A percentile compares a stretch with the other conserved stretches of the same genome.
These are phyloP conservation scores for Heteromeles arbutifolia DNA, from an alignment of 306 rosid species.

Conservation along the genomic window DNA sequence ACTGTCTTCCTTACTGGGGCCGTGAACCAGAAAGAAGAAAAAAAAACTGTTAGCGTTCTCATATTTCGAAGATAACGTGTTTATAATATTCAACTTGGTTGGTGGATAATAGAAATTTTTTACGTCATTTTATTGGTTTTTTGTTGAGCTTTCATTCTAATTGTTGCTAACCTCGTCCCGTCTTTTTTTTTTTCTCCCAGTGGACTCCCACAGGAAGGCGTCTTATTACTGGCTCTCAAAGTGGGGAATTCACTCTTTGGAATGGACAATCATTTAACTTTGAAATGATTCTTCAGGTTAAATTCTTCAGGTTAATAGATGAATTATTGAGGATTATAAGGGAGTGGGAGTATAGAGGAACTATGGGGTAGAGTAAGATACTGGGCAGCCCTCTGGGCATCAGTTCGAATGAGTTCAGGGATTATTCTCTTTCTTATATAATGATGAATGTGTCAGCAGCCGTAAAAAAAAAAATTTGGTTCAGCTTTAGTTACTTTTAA, in stretches of 20 bases:
- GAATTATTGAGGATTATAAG: neutral
- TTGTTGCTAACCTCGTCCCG: constrained; percentile 11
- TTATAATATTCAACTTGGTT: neutral
- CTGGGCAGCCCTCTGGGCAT: neutral
- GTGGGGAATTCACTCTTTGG: constrained; percentile 99
- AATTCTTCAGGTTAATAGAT: neutral
- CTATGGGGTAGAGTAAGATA: neutral
- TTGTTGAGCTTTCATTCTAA: constrained; percentile 22
- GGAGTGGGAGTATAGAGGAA: neutral
- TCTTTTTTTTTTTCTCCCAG: constrained; percentile 10
- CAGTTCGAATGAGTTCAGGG: neutral
- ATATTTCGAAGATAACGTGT: neutral
- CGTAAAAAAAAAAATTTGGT: neutral
- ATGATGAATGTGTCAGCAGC: neutral
- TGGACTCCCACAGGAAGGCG: constrained; percentile 99
- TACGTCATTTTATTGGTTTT: constrained; percentile 12
- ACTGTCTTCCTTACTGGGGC: neutral
- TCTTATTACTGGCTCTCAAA: constrained; percentile 95
- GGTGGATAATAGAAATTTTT: neutral
- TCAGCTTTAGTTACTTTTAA: neutral
- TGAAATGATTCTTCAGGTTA: constrained; percentile 99
- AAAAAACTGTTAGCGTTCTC: neutral
- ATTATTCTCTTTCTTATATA: neutral
- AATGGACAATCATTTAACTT: constrained; percentile 98
- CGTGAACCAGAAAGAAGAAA: neutral